Evolutionary conservation across 371 early-diverging fungal species (phyloP).

Genomic region (Mucor indicus): DNA sequence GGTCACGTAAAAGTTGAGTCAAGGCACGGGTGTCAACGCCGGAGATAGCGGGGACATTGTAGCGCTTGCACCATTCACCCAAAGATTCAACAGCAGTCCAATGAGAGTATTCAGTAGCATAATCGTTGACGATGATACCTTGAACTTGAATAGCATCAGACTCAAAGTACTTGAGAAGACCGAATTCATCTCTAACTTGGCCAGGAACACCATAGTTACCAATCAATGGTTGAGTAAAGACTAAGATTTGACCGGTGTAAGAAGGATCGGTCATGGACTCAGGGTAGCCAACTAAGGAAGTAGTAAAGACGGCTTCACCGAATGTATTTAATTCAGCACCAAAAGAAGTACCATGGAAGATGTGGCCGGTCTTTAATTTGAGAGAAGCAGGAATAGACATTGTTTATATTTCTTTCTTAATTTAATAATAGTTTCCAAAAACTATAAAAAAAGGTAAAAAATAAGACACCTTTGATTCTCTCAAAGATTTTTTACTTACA

Average conservation of each 20-base stretch:
- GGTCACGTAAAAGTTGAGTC: constrained; percentile 88
- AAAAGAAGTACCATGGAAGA: constrained; percentile 74
- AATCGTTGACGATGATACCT: constrained; percentile 87
- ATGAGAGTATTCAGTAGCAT: constrained; percentile 87
- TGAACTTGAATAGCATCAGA: constrained; percentile 89
- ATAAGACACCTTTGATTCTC: too few species aligned
- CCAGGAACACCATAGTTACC: constrained; percentile 98
- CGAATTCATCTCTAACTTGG: constrained; percentile 69
- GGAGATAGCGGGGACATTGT: constrained; percentile 86
- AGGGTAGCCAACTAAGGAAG: constrained; percentile 92
- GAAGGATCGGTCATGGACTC: constrained; percentile 96
- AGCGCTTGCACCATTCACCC: constrained; percentile 83
- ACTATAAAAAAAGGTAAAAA: too few species aligned
- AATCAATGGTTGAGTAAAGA: constrained; percentile 91
- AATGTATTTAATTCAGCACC: constrained; percentile 59
- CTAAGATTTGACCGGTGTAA: constrained; percentile 94
- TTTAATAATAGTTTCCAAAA: too few species aligned
- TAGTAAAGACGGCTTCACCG: constrained; percentile 89
- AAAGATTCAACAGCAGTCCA: constrained; percentile 87
- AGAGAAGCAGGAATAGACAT: constrained; percentile 52
- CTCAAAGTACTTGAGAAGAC: constrained; percentile 88
- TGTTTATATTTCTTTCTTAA: too few species aligned
- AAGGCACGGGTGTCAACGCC: constrained; percentile 94
- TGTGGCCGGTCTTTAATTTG: constrained; percentile 73
- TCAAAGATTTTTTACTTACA: too few species aligned